Evolutionary conservation across 371 early-diverging fungal species (phyloP).

Genomic region (Rhizomucor miehei): DNA sequence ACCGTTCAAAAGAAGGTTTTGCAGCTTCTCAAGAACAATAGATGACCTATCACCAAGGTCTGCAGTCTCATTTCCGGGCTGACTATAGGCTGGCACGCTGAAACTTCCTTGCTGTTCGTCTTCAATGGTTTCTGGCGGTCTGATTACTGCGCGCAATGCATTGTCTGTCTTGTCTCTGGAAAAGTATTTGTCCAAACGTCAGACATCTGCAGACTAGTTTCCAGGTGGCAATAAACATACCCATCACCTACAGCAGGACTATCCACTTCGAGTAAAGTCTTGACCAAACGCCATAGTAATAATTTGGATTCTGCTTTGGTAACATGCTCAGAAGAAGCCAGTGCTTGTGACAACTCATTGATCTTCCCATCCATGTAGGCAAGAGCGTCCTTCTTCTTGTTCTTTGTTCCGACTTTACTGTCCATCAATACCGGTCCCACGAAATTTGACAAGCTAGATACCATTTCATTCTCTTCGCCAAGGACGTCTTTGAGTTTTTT

Average conservation of each 20-base stretch:
- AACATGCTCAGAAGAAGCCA: slow-evolving; percentile 15
- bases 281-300: slow-evolving; percentile 64
- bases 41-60: slow-evolving; percentile 24
- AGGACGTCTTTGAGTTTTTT: slow-evolving; percentile 41
- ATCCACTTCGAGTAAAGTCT: slow-evolving; percentile 62
- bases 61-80: slow-evolving; percentile 10
- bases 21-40: slow-evolving; percentile 50
- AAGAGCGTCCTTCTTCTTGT: slow-evolving; percentile 68
- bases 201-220: neutral
- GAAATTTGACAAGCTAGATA: slow-evolving; percentile 28
- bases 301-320: slow-evolving; percentile 28
- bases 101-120: slow-evolving; percentile 30
- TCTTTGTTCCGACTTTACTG: slow-evolving; percentile 46
- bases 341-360: slow-evolving; percentile 29
- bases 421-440: slow-evolving; percentile 65
- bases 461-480: slow-evolving; percentile 15
- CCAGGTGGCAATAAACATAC: slow-evolving; percentile 35
- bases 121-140: slow-evolving; percentile 20
- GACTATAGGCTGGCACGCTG: slow-evolving; percentile 39
- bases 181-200: neutral
- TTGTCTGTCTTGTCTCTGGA: slow-evolving; percentile 55
- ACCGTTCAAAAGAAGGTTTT: slow-evolving; percentile 67
- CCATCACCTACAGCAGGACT: slow-evolving; percentile 59
- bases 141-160: slow-evolving; percentile 46
- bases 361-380: slow-evolving; percentile 54